phyloP scores from a whole-genome alignment of 2,329 filamentous ascomycete species.

The Aurifilum marmelostoma region DNA sequence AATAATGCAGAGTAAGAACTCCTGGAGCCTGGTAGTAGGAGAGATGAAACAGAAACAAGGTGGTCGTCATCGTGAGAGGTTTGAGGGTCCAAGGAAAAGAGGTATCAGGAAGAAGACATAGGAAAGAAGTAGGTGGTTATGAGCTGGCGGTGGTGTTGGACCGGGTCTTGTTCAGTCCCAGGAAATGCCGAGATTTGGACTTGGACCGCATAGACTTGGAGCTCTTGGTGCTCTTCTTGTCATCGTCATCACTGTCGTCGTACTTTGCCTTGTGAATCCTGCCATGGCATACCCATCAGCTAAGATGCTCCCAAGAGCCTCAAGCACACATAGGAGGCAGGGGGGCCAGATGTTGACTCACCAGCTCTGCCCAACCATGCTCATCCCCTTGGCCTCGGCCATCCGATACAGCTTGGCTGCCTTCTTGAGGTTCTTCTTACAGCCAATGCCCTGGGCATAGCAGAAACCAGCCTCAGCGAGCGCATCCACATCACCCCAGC shows the following conservation, averaged over 20 bases:
- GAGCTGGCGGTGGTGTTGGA: conserved; percentile 31
- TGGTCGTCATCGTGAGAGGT: conserved; percentile 28
- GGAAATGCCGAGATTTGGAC: conserved; percentile 74
- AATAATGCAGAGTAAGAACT: conserved; percentile 13
- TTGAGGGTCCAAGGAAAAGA: conserved; percentile 7
- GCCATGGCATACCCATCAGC: conserved; percentile 4
- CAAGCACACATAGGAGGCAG: not conserved
- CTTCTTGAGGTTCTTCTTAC: conserved; percentile 95
- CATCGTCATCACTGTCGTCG: conserved; percentile 60
- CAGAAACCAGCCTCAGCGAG: conserved; percentile 94
- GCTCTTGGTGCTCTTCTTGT: conserved; percentile 57
- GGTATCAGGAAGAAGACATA: conserved; percentile 6
- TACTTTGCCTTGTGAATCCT: conserved; percentile 99
- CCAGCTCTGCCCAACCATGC: conserved; percentile 98
- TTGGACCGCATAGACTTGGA: conserved; percentile 62
- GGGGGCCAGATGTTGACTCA: conserved; percentile 53
- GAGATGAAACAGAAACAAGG: conserved; percentile 14
- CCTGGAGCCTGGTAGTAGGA: conserved; percentile 16
- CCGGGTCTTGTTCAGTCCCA: conserved; percentile 51
- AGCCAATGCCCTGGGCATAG: conserved; percentile 90
- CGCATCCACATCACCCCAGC: conserved; percentile 94
- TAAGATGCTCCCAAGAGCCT: conserved; percentile 29
- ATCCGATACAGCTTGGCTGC: conserved; percentile 87
- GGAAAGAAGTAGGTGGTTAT: conserved; percentile 5
- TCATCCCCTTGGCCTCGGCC: conserved; percentile 92